phyloP scores from a whole-genome alignment of 2,329 filamentous ascomycete species.

The Byssochlamys sp. region DNA sequence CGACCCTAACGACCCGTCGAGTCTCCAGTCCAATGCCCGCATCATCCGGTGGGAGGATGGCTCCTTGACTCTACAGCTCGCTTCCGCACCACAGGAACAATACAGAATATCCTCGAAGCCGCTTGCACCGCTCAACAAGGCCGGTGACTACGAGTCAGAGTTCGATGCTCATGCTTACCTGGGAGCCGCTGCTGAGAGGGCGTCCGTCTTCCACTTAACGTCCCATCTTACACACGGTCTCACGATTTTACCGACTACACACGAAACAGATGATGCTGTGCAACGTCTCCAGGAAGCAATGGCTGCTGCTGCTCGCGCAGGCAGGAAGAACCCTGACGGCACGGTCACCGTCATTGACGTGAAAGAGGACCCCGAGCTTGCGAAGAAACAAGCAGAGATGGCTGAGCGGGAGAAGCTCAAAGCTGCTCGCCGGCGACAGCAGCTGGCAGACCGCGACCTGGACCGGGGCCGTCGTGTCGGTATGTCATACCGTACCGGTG shows the following conservation, averaged over 20 bases:
- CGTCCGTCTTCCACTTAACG: slow-evolving; percentile 50
- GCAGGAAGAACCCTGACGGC: slow-evolving; percentile 41
- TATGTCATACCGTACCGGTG: slow-evolving; percentile 35
- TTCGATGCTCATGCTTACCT: slow-evolving; percentile 58
- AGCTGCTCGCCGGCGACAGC: slow-evolving; percentile 45
- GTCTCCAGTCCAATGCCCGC: slow-evolving; percentile 56
- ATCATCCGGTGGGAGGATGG: slow-evolving; percentile 60
- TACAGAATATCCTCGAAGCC: slow-evolving; percentile 51
- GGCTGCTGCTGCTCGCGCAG: slow-evolving; percentile 45
- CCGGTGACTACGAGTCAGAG: slow-evolving; percentile 42
- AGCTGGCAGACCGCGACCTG: slow-evolving; percentile 46
- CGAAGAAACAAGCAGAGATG: slow-evolving; percentile 49
- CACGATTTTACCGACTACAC: slow-evolving; percentile 46
- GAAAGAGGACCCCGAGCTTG: slow-evolving; percentile 54
- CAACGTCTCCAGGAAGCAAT: slow-evolving; percentile 53
- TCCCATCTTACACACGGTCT: slow-evolving; percentile 55
- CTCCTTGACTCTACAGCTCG: slow-evolving; percentile 56
- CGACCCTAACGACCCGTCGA: slow-evolving; percentile 48
- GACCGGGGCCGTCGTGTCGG: slow-evolving; percentile 44
- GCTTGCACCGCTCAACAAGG: slow-evolving; percentile 47
- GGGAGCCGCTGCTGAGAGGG: slow-evolving; percentile 48
- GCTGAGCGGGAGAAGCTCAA: slow-evolving; percentile 51
- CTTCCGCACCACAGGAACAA: slow-evolving; percentile 51
- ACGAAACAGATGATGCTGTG: slow-evolving; percentile 51
- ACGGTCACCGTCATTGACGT: slow-evolving; percentile 50